These are phyloP conservation scores for Corniculantispora saksenae DNA, from an alignment of 2,329 filamentous ascomycete species.

Conservation along the genomic window DNA sequence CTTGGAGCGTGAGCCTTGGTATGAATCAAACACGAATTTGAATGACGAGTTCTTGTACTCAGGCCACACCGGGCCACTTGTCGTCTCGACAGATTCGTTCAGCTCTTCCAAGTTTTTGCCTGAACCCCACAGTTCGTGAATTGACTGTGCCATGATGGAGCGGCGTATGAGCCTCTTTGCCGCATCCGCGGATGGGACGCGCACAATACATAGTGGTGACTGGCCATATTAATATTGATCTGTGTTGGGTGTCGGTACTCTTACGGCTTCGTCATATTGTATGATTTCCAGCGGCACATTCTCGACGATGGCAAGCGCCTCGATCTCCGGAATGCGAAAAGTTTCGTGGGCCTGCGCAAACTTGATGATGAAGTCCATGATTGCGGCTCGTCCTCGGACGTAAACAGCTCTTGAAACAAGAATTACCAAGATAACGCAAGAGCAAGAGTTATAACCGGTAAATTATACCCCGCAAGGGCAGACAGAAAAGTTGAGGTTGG, in stretches of 20 bases:
- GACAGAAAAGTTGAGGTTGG: background rate
- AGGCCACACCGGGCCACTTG: conserved; percentile 63
- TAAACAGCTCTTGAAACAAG: background rate
- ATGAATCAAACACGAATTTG: conserved; percentile 83
- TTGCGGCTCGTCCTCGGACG: too few species aligned
- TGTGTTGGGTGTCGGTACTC: conserved; percentile 31
- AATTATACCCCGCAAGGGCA: background rate
- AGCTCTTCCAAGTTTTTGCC: conserved; percentile 68
- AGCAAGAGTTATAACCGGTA: background rate
- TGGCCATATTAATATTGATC: conserved; percentile 39
- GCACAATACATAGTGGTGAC: conserved; percentile 85
- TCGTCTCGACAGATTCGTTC: conserved; percentile 62
- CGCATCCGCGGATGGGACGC: conserved; percentile 63
- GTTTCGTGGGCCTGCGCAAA: conserved; percentile 87
- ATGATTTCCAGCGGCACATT: conserved; percentile 69
- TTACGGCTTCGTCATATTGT: conserved; percentile 73
- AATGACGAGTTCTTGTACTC: conserved; percentile 68
- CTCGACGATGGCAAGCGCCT: conserved; percentile 73
- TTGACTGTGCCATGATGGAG: conserved; percentile 77
- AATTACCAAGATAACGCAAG: background rate
- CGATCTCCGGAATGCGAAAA: conserved; percentile 83
- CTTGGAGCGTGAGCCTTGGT: conserved; percentile 68
- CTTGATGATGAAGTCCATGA: conserved; percentile 76
- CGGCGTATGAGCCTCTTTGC: conserved; percentile 70
- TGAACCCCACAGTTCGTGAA: conserved; percentile 87